These are phyloP conservation scores for Colletotrichum truncatum DNA, from an alignment of 2,329 filamentous ascomycete species.

Conservation along the genomic window DNA sequence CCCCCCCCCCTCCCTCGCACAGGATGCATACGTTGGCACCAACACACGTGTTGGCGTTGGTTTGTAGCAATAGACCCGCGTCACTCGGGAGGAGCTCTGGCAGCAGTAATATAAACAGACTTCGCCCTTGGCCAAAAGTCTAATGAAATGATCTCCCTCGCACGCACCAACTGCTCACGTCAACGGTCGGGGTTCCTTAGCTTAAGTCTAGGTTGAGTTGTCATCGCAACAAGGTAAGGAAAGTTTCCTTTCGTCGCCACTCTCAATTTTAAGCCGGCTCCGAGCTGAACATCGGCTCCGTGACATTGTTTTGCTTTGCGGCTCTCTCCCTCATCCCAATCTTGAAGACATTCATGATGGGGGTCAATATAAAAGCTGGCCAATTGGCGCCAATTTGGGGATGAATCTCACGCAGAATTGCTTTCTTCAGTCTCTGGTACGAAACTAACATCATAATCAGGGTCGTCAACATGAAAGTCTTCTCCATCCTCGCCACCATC, in stretches of 20 bases:
- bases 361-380: too few relatives aligned
- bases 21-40: conserved; percentile 4
- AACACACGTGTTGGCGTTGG: background rate
- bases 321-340: background rate
- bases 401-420: background rate
- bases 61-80: background rate
- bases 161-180: conserved; percentile 16
- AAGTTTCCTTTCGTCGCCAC: background rate
- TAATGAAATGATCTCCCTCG: background rate
- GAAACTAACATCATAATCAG: background rate
- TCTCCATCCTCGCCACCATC: conserved; percentile 24
- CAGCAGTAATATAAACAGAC: conserved; percentile 24
- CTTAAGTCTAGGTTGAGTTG: background rate
- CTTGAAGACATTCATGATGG: too few relatives aligned
- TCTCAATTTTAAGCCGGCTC: background rate
- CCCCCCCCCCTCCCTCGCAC: background rate
- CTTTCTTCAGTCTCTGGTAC: background rate
- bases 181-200: background rate
- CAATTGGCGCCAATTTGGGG: background rate
- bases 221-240: conserved; percentile 9
- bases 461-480: conserved; percentile 32
- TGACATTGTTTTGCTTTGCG: background rate
- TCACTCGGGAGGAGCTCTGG: background rate
- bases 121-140: background rate
- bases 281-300: background rate